A percentile compares a stretch with the other conserved stretches of the same genome.
These are phyloP conservation scores for Sporothrix mexicana DNA, from an alignment of 2,329 filamentous ascomycete species.

Conservation along the genomic window DNA sequence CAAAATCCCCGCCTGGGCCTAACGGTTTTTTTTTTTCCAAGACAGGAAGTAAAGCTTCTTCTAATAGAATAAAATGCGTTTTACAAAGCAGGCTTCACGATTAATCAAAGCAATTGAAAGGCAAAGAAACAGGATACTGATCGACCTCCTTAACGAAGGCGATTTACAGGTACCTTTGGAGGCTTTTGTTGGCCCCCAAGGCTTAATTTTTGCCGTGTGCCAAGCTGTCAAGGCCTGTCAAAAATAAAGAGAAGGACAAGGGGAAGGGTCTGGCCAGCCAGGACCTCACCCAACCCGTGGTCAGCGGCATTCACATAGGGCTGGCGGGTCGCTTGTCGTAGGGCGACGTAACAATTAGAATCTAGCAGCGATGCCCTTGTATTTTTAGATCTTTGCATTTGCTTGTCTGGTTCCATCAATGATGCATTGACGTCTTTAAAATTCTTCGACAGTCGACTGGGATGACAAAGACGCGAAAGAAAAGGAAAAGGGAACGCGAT, in stretches of 20 bases:
- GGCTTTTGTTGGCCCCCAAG: too few species aligned
- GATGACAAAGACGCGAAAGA: not conserved
- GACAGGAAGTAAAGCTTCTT: not conserved
- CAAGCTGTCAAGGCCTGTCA: not conserved
- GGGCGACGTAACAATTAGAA: not conserved
- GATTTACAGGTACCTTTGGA: too few species aligned
- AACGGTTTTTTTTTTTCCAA: not conserved
- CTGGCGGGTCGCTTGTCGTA: not conserved
- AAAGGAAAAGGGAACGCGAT: not conserved
- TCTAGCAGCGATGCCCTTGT: not conserved
- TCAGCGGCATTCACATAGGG: not conserved
- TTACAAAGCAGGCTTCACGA: not conserved
- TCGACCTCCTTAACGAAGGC: too few species aligned
- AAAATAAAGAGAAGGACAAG: not conserved
- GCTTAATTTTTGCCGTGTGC: not conserved
- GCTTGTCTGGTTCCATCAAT: not conserved
- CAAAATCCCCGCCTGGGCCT: not conserved
- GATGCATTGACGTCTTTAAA: not conserved
- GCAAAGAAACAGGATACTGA: too few species aligned
- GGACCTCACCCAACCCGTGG: not conserved
- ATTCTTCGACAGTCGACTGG: not conserved
- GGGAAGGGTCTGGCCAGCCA: not conserved
- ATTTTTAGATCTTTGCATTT: conserved; percentile 8
- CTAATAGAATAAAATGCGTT: not conserved
- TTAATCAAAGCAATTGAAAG: not conserved